Base-by-base conservation (phyloP, 1,284 basidiomycete genomes). In the Rhizopogon parksii region DNA sequence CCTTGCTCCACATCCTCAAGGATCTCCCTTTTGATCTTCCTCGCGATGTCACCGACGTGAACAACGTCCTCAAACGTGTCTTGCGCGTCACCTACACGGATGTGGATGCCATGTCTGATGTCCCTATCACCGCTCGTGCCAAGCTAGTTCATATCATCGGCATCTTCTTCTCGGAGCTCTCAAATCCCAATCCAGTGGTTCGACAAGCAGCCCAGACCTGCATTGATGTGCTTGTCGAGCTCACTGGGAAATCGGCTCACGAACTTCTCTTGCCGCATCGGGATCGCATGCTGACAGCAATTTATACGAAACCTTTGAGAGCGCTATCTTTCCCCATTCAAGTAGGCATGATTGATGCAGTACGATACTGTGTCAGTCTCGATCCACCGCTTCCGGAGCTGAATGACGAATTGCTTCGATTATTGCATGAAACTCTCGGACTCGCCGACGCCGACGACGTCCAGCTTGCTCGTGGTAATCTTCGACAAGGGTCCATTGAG, bases 331-430 rank as follows among this genome's bases (percentile, higher is more conserved):
- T 98, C 65, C 80, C 89, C 12, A 92, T 95, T 67, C 96, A 99
- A 68, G 97, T 99, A 52, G 96, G 95, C 30, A 94, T 98, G 79
- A 95, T 99, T 52, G 96, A 99, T 64, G 94, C 94, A 9, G 85
- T 99, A 55, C 90, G 95, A 15, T 99, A 95, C 67, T 91, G 91
- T 64, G 79, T 95, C 53, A 86, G 82, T 58, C 74, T 90, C 34
- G 81, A 87, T 37, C 92, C 94, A 9, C 88, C 91, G 1, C 77
- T 97, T 34, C 85, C 93, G 1, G 92, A 95, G 60, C 77, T 93
- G 49, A 93, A 91, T 58, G 94, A 97, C 52, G 93, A 97, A 68
- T 82, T 99, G 42, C 78, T 95, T 53, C 88, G 96, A 30, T 79
- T 99, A 8, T 73, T 99, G 34, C 91, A 95, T 59, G 96, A 99